These are phyloP conservation scores for Ligustrum vulgare DNA, from an alignment of 257 asterid species.

Conservation along the genomic window DNA sequence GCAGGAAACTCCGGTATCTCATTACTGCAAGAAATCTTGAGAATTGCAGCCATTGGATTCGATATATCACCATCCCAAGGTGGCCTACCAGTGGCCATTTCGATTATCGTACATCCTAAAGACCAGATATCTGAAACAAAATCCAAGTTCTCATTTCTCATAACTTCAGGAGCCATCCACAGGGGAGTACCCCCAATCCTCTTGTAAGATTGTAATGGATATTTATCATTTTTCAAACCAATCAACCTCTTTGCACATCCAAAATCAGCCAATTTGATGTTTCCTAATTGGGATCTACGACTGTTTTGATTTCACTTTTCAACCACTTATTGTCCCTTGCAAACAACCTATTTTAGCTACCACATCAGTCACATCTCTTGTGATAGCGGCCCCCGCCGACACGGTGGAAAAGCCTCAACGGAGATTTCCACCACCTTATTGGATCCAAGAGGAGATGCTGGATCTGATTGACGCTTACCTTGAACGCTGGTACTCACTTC, in stretches of 20 bases:
- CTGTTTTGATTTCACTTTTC: too few species aligned
- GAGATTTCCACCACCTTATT: too few species aligned
- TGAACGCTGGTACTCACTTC: too few species aligned
- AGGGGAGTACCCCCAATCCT: constrained; percentile 57
- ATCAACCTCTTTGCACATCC: constrained; percentile 42
- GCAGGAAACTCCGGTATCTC: constrained; percentile 42
- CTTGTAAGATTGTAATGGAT: neutral
- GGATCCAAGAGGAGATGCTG: too few species aligned
- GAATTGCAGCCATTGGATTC: constrained; percentile 36
- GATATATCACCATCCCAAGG: constrained; percentile 42
- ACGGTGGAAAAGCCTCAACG: too few species aligned
- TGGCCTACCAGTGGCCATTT: constrained; percentile 58
- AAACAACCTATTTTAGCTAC: too few species aligned
- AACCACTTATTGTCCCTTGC: too few species aligned
- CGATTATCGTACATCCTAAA: constrained; percentile 63
- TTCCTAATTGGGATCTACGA: constrained; percentile 25
- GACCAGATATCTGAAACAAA: constrained; percentile 61
- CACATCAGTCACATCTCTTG: too few species aligned
- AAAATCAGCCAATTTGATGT: constrained; percentile 51
- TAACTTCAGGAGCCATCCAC: constrained; percentile 72
- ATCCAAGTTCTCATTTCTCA: constrained; percentile 36
- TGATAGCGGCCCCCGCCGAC: too few species aligned
- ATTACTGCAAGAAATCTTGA: constrained; percentile 43
- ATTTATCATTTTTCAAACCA: neutral
- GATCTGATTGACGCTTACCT: too few species aligned